Conservation (phyloP, 306 rosid genomes). For the Cicer arietinum region DNA sequence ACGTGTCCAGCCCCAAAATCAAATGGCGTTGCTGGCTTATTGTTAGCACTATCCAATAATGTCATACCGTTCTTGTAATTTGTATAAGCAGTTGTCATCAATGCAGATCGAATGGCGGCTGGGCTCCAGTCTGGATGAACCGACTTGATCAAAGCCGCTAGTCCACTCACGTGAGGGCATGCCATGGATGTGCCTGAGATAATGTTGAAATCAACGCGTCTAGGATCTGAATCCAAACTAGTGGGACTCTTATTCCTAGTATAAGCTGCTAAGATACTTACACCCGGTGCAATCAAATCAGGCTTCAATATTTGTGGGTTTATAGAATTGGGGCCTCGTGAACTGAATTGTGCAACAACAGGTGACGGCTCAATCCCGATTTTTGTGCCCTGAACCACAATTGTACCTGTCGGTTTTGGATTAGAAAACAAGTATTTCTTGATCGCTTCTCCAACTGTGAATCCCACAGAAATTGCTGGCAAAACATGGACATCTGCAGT, state of each 20-base stretch:
- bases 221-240: slow-evolving; percentile 38
- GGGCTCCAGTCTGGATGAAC: slow-evolving; percentile 85
- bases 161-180: slow-evolving; percentile 86
- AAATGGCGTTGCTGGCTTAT: slow-evolving; percentile 66
- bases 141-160: slow-evolving; percentile 70
- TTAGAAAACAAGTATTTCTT: slow-evolving; percentile 52
- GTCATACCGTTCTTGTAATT: slow-evolving; percentile 52
- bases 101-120: slow-evolving; percentile 74
- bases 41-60: slow-evolving; percentile 56
- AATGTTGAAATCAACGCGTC: slow-evolving; percentile 83
- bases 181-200: slow-evolving; percentile 90
- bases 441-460: slow-evolving; percentile 49
- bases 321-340: slow-evolving; percentile 73
- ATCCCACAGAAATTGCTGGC: slow-evolving; percentile 66
- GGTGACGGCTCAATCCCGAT: slow-evolving; percentile 73
- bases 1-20: slow-evolving; percentile 83
- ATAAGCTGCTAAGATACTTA: slow-evolving; percentile 77
- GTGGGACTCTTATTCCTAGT: slow-evolving; percentile 56
- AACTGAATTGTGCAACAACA: slow-evolving; percentile 78
- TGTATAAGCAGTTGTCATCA: slow-evolving; percentile 80
- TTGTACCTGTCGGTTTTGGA: slow-evolving; percentile 55
- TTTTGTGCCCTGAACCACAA: slow-evolving; percentile 67
- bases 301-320: slow-evolving; percentile 71
- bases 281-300: slow-evolving; percentile 83
- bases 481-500: slow-evolving; percentile 73